These are phyloP conservation scores for Mycena vulgaris DNA, from an alignment of 768 basidiomycete species.

Conservation along the genomic window DNA sequence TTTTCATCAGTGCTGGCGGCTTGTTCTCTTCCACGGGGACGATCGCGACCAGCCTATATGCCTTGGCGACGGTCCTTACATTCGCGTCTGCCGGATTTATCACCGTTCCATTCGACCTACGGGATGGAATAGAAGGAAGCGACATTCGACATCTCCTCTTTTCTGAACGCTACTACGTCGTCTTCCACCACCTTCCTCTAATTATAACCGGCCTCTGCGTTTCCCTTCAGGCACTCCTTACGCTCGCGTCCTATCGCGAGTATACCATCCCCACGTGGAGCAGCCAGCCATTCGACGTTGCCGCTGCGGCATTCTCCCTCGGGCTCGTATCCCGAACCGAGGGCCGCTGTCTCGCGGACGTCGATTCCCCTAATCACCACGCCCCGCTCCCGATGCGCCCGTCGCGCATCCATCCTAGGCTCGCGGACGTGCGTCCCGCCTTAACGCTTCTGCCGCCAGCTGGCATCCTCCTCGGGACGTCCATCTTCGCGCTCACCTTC, in stretches of 20 bases:
- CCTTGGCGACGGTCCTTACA: neutral
- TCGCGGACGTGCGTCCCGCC: neutral
- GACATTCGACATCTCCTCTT: slow-evolving; percentile 11
- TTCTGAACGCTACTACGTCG: slow-evolving; percentile 8
- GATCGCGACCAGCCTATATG: neutral
- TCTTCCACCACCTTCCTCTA: slow-evolving; percentile 2
- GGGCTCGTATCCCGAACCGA: slow-evolving; percentile 6
- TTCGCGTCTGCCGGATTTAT: slow-evolving; percentile 17
- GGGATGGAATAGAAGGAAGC: neutral
- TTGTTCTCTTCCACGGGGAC: slow-evolving; percentile 8
- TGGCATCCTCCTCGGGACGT: neutral
- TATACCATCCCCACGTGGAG: too few species aligned
- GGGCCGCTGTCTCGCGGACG: slow-evolving; percentile 8
- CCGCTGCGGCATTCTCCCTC: slow-evolving; percentile 1
- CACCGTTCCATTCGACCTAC: slow-evolving; percentile 4
- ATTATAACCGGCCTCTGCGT: neutral
- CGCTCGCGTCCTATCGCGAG: slow-evolving; percentile 5
- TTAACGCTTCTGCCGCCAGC: neutral
- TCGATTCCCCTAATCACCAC: neutral
- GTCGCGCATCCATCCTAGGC: too few species aligned
- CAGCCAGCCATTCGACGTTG: slow-evolving; percentile 8
- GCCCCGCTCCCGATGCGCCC: too few species aligned
- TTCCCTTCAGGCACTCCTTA: slow-evolving; percentile 1
- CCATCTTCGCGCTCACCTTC: slow-evolving; percentile 13
- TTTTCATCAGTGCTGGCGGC: neutral